Percentiles rank a stretch among this genome's conserved stretches.
phyloP scores from a whole-genome alignment of 2,329 filamentous ascomycete genomes.

The Monilinia fructigena region DNA sequence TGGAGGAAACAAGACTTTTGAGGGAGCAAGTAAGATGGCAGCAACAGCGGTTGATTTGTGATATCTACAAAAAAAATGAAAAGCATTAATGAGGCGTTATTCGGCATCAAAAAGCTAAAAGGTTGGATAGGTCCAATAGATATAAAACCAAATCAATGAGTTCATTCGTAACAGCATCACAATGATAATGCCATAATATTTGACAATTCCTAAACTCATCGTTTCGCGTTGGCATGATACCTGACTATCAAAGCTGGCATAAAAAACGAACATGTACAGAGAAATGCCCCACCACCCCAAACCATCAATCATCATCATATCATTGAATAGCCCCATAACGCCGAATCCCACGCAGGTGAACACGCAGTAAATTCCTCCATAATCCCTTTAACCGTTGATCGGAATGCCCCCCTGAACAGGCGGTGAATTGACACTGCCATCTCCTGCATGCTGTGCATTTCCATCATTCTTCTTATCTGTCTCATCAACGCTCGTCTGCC shows the following conservation, averaged over 20 bases:
- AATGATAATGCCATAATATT: neutral
- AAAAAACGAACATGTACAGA: conserved; percentile 23
- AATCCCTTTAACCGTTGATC: conserved; percentile 55
- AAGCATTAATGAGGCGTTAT: conserved; percentile 9
- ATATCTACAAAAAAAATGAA: conserved; percentile 16
- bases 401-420: conserved; percentile 55
- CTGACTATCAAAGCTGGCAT: conserved; percentile 22
- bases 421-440: conserved; percentile 46
- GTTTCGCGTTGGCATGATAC: conserved; percentile 14
- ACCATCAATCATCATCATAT: conserved; percentile 21
- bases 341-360: conserved; percentile 15
- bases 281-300: conserved; percentile 23
- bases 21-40: conserved; percentile 85
- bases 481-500: conserved; percentile 72
- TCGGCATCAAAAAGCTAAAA: conserved; percentile 2
- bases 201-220: conserved; percentile 18
- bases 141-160: neutral
- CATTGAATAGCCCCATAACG: conserved; percentile 23
- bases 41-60: conserved; percentile 61
- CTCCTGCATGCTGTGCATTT: conserved; percentile 31
- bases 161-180: conserved; percentile 1
- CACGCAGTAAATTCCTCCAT: conserved; percentile 21
- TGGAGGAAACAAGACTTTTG: conserved; percentile 88
- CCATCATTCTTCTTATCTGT: conserved; percentile 46
- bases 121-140: conserved; percentile 14